Evolutionary conservation across 2,329 filamentous ascomycete species (phyloP).

Genomic region (Arthrinium puccinioides): DNA sequence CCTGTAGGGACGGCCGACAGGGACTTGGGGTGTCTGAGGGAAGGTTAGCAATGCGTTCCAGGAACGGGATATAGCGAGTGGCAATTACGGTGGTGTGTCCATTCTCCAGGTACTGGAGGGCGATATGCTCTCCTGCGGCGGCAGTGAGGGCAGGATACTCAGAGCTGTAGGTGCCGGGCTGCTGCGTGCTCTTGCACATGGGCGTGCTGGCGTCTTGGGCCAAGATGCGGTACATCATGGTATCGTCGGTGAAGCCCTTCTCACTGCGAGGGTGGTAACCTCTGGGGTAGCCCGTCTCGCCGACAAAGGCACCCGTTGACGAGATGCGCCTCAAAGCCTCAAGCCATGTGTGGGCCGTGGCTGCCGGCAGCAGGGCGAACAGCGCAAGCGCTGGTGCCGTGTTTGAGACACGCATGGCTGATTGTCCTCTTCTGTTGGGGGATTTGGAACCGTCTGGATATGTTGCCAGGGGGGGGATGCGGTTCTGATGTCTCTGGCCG

Average conservation of each 20-base stretch:
- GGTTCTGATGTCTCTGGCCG: too few relatives aligned
- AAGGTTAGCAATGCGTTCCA: background rate
- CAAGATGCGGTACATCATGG: constrained; percentile 52
- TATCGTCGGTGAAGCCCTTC: constrained; percentile 47
- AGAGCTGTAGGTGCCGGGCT: constrained; percentile 47
- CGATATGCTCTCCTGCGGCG: constrained; percentile 54
- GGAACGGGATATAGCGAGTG: background rate
- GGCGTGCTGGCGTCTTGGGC: constrained; percentile 36
- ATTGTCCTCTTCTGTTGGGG: too few relatives aligned
- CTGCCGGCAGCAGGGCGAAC: constrained; percentile 22
- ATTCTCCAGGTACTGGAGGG: constrained; percentile 66
- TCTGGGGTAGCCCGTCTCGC: constrained; percentile 66
- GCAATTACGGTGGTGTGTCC: constrained; percentile 57
- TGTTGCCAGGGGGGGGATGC: too few relatives aligned
- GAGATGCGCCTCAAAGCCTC: constrained; percentile 68
- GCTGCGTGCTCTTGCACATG: constrained; percentile 58
- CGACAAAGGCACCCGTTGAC: constrained; percentile 65
- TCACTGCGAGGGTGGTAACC: constrained; percentile 55
- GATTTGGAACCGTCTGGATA: too few relatives aligned
- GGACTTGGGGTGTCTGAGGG: constrained; percentile 36
- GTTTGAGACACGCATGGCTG: background rate
- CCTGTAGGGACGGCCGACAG: constrained; percentile 47
- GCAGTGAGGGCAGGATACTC: constrained; percentile 53
- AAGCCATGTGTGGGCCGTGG: constrained; percentile 69
- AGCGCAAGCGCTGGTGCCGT: constrained; percentile 13